Conservation (phyloP, 148 eudicot genomes). For the Nepenthes gracilis region DNA sequence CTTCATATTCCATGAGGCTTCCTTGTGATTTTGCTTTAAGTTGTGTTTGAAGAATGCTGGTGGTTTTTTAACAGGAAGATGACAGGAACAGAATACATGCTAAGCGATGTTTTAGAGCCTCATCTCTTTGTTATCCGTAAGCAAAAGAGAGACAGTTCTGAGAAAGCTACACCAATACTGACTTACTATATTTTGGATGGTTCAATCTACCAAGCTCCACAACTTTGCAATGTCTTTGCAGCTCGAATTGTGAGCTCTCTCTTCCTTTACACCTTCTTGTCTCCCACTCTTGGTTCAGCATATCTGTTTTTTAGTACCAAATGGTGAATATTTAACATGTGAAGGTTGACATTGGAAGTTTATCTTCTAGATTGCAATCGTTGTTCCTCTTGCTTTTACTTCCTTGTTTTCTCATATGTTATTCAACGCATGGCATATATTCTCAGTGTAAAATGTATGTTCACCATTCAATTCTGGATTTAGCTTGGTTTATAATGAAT, state of each 20-base stretch:
- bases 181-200: slow-evolving; percentile 94
- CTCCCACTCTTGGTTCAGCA: neutral
- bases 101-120: slow-evolving; percentile 83
- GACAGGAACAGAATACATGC: slow-evolving; percentile 70
- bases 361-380: too few species aligned
- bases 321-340: too few species aligned
- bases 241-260: slow-evolving; percentile 63
- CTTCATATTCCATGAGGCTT: too few species aligned
- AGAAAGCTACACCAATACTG: slow-evolving; percentile 81
- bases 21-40: neutral
- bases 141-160: slow-evolving; percentile 94
- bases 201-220: slow-evolving; percentile 96
- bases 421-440: too few species aligned
- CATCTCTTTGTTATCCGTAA: slow-evolving; percentile 79
- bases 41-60: slow-evolving; percentile 2
- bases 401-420: too few species aligned
- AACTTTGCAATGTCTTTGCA: slow-evolving; percentile 77
- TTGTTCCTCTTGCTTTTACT: too few species aligned
- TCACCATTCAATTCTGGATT: too few species aligned
- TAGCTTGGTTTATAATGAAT: too few species aligned
- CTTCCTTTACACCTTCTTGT: neutral
- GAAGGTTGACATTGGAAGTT: too few species aligned
- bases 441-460: too few species aligned
- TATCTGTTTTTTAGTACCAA: too few species aligned
- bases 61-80: slow-evolving; percentile 49